Evolutionary conservation across 1,284 basidiomycete genomes (phyloP), one percentile per base, ranked within the genome.

Genomic region (Agaricales sp.): DNA sequence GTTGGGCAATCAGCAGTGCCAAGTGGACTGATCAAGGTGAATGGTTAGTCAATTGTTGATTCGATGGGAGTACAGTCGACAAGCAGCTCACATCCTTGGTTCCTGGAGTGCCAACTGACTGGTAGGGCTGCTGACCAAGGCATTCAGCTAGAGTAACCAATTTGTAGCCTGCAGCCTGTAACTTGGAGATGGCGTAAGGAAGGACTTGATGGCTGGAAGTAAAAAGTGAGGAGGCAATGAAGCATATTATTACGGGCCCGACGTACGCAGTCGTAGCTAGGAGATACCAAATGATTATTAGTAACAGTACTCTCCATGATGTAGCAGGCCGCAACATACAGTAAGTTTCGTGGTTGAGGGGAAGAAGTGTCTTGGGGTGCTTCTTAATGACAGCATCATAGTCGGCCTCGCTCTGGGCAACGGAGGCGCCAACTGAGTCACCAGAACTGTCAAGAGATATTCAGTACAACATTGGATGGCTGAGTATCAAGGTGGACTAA

Each of bases 281-380:
- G n/a, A n/a, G n/a, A n/a, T n/a, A n/a, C n/a, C n/a, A n/a, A n/a
- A n/a, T n/a, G n/a, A n/a, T n/a, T n/a, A n/a, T n/a, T n/a, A n/a
- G n/a, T n/a, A n/a, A n/a, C n/a, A n/a, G n/a, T n/a, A n/a, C n/a
- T n/a, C n/a, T n/a, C n/a, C n/a, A n/a, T n/a, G n/a, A n/a, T n/a
- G n/a, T n/a, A n/a, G n/a, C n/a, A n/a, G n/a, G n/a, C n/a, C n/a
- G n/a, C n/a, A n/a, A 35, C 30, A 11, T 54, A 64, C 69, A 58
- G 45, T 66, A 58, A 3, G 64, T 63, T 54, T 73, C 69, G 52
- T 74, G 71, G 51, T 75, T 72, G 22, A 75, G 61, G 1, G 73
- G 58, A 22, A 74, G 56, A 38, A 72, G 61, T 22, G 59, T 71
- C 43, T 52, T 58, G 2, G 73, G 71, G 45, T 62, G 65, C 4